Evolutionary conservation across 2,329 filamentous ascomycete species (phyloP).

Genomic region (Didymella pomorum): DNA sequence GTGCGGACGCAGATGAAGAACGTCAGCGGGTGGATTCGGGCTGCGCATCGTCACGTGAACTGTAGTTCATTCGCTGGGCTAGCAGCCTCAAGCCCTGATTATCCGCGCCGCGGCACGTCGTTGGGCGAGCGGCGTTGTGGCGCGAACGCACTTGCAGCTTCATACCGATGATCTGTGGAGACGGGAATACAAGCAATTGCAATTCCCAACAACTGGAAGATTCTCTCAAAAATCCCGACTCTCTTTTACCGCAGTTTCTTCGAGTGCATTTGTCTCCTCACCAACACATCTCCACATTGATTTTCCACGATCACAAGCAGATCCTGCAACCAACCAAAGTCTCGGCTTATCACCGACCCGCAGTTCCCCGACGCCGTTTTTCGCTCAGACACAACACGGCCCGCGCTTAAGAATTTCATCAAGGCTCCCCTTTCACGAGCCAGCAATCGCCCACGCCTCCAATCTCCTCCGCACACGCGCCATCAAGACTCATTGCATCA

Average conservation of each 20-base stretch:
- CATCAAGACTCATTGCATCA: constrained; percentile 19
- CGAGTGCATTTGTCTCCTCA: not conserved
- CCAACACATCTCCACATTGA: not conserved
- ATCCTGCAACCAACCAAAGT: not conserved
- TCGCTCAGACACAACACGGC: constrained; percentile 19
- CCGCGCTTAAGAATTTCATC: constrained; percentile 27
- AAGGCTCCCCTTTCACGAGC: constrained; percentile 20
- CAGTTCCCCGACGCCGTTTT: constrained; percentile 20
- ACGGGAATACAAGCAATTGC: constrained; percentile 2
- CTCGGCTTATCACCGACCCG: constrained; percentile 22
- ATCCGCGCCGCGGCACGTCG: constrained; percentile 5
- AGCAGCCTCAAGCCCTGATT: not conserved
- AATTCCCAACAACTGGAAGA: constrained; percentile 13
- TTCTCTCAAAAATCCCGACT: not conserved
- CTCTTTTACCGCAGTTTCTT: not conserved
- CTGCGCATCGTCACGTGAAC: not conserved
- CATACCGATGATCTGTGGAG: constrained; percentile 19
- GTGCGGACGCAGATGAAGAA: not conserved
- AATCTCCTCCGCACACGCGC: constrained; percentile 19
- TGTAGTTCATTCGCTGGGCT: constrained; percentile 2
- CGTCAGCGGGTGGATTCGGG: constrained; percentile 21
- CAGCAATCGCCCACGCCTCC: constrained; percentile 12
- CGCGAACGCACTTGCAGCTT: constrained; percentile 12
- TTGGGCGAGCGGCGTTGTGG: constrained; percentile 15
- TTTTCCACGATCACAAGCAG: constrained; percentile 13